Base-by-base conservation (phyloP, 2,329 filamentous ascomycete species). In the Ophiocordyceps camponoti-leonardi region DNA sequence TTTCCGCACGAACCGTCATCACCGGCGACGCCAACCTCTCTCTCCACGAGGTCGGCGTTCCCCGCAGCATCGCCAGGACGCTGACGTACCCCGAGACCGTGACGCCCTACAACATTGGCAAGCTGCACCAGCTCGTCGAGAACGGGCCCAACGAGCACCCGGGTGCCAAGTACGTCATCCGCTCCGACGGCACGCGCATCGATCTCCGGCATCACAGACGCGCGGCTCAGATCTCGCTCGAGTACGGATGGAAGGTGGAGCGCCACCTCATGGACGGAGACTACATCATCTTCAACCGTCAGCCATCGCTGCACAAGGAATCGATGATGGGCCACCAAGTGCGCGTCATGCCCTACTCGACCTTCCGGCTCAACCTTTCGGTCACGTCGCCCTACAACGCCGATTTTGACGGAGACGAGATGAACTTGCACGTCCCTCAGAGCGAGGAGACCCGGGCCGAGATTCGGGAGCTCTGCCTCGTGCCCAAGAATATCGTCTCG, bases 241-340 rank as follows among this genome's bases (percentile, higher is more conserved):
- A 94, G 57, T 94, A 94, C 59, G 93, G 93, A 43, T 96, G 90
- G 90, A 96, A 95, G 61, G 93, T 99, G 33, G 92, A 99, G 66
- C 83, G 92, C 50, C 92, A 99, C 65, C 78, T 99, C 51, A 81
- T 94, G 56, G 86, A 94, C 57, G 90, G 90, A 47, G 92, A 99
- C 64, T 93, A 86, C 53, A 96, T 99, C 66, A 88, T 98, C 58
- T 99, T 99, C 78, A 99, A 98, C 64, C 92, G 92, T 73, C 92
- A 99, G 61, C 92, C 92, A 1, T 99, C 92, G 33, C 72, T 99
- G 57, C 92, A 99, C 73, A 99, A 99, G 66, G 92, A 98, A 61
- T 98, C 92, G 49, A 99, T 98, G 92, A 98, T 98, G 93, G 92
- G 86, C 64, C 92, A 99, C 66, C 81, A 86, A 55, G 92, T 98